Base-by-base conservation (phyloP, 768 basidiomycete species). In the Mycena epipterygia region DNA sequence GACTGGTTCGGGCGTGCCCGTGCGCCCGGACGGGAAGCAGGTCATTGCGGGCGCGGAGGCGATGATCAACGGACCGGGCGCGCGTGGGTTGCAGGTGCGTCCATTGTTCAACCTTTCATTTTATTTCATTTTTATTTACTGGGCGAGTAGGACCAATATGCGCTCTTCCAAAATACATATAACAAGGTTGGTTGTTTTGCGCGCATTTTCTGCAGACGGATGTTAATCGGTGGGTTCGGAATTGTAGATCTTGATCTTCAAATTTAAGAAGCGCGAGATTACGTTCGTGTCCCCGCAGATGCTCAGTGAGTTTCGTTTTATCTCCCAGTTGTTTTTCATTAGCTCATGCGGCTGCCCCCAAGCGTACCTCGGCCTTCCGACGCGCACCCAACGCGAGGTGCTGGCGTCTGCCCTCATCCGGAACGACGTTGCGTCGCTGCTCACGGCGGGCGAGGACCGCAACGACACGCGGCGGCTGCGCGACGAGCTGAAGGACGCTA, bases 211-310 rank as follows among this genome's bases (percentile, higher is more conserved):
- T 19, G n/a, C 14, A 25, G 32, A 14, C 19, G 14, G 1, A 41
- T 1, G n/a, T 7, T 64, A 30, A 39, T 19, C 25, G 21, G 5
- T n/a, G 35, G 5, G 23, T 33, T 27, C 12, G 37, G n/a, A n/a
- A n/a, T n/a, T n/a, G n/a, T 14, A 73, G 71, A 51, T 73, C 37
- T 16, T 73, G 25, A 64, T 73, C 37, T 73, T 73, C 68, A 73
- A 67, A 44, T 44, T 59, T 39, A 73, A 70, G 42, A 73, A 73
- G 46, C 67, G 72, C 49, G 72, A 69, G 68, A 73, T 73, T n/a
- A 73, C 72, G 9, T 73, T 73, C 37, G 72, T 70, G 39, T 70
- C 72, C 30, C 68, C 72, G 41, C 68, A 67, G 42, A 73, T 73
- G 72, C 65, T 73, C 12, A 37, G 72, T 73, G 35, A 0, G 68